Evolutionary conservation across 2,329 filamentous ascomycete species (phyloP).

Genomic region (Fusarium subtropicale): DNA sequence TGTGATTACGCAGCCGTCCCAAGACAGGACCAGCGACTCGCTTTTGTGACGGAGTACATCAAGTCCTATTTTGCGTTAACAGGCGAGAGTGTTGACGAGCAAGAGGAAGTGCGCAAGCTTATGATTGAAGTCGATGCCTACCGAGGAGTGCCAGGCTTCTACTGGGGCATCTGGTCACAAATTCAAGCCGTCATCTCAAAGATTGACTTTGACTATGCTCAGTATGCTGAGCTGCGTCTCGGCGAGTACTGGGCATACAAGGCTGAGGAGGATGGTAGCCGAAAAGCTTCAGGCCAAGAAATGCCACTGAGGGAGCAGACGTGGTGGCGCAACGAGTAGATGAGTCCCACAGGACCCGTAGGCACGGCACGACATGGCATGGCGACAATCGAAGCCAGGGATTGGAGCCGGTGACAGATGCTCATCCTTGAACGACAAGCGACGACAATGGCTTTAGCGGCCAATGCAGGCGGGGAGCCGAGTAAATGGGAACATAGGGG

Average conservation of each 20-base stretch:
- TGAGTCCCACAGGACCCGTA: slow-evolving; percentile 3
- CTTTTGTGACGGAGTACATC: slow-evolving; percentile 88
- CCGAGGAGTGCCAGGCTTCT: slow-evolving; percentile 89
- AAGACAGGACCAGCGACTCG: slow-evolving; percentile 77
- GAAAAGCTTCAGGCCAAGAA: slow-evolving; percentile 64
- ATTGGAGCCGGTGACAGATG: slow-evolving; percentile 19
- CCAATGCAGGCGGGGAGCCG: slow-evolving; percentile 15
- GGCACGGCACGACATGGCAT: slow-evolving; percentile 3
- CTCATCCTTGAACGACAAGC: slow-evolving; percentile 15
- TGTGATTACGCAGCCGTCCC: slow-evolving; percentile 90
- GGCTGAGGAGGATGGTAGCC: slow-evolving; percentile 74
- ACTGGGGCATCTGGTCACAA: slow-evolving; percentile 93
- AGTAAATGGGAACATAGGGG: slow-evolving; percentile 26
- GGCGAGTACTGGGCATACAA: slow-evolving; percentile 96
- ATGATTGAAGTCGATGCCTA: slow-evolving; percentile 86
- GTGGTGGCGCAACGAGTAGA: slow-evolving; percentile 68
- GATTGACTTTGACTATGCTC: slow-evolving; percentile 96
- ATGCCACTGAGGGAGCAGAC: slow-evolving; percentile 80
- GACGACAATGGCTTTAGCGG: slow-evolving; percentile 15
- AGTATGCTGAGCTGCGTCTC: slow-evolving; percentile 86
- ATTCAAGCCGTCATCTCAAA: slow-evolving; percentile 95
- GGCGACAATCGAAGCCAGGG: slow-evolving; percentile 16
- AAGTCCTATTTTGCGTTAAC: slow-evolving; percentile 73
- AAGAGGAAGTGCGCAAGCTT: slow-evolving; percentile 75
- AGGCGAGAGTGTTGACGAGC: slow-evolving; percentile 59